Evolutionary conservation across 768 basidiomycete species (phyloP).

Genomic region (Tricholoma flavovirens): DNA sequence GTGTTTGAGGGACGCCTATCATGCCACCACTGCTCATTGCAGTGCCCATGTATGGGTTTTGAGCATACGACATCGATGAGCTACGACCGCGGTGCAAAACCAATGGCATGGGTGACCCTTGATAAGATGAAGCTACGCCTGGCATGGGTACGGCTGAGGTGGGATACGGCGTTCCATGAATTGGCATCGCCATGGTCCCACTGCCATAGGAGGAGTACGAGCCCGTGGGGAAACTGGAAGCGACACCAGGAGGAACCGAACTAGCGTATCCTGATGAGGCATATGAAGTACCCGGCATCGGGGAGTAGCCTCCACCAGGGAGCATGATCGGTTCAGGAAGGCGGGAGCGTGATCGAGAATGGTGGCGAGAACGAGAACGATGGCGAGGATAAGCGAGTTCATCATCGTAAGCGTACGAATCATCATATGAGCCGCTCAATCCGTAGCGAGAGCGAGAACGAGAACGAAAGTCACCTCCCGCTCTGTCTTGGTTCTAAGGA

Average conservation of each 20-base stretch:
- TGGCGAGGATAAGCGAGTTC: constrained; percentile 20
- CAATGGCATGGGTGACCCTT: constrained; percentile 20
- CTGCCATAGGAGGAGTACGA: constrained; percentile 21
- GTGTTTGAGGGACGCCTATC: constrained; percentile 13
- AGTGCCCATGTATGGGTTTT: constrained; percentile 18
- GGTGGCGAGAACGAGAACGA: constrained; percentile 28
- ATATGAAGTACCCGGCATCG: constrained; percentile 5
- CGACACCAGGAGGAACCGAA: constrained; percentile 9
- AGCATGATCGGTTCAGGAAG: constrained; percentile 12
- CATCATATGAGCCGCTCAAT: constrained; percentile 22
- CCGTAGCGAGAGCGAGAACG: constrained; percentile 20
- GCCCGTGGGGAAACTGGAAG: constrained; percentile 9
- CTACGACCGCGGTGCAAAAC: constrained; percentile 25
- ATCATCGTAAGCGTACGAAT: constrained; percentile 37
- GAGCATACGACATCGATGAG: constrained; percentile 31
- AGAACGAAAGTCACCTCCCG: constrained; percentile 24
- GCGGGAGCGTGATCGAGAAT: constrained; percentile 34
- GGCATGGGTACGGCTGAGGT: constrained; percentile 15
- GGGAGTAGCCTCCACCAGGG: constrained; percentile 3
- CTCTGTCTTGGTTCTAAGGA: constrained; percentile 27
- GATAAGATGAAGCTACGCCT: constrained; percentile 22
- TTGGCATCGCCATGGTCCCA: constrained; percentile 16
- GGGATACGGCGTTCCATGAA: constrained; percentile 21
- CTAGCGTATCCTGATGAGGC: constrained; percentile 9
- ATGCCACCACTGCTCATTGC: constrained; percentile 14